A percentile compares a stretch with the other conserved stretches of the same genome.
These are phyloP conservation scores for Pleurotus citrinopileatus DNA, from an alignment of 768 basidiomycete species.

Conservation along the genomic window DNA sequence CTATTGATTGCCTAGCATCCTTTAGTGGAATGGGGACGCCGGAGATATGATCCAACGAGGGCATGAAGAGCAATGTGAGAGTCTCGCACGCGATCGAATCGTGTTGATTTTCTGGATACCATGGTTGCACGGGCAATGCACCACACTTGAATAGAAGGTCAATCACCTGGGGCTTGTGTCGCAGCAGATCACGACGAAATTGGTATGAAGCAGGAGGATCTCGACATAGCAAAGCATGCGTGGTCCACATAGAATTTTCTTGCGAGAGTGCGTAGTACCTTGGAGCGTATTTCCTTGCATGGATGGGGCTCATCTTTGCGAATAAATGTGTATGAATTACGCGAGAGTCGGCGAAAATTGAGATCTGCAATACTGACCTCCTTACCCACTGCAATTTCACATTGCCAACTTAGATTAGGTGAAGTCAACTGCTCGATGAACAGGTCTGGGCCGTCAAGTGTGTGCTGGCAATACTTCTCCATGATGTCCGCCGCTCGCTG, in stretches of 20 bases:
- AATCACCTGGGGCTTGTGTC: constrained; percentile 20
- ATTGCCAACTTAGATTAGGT: constrained; percentile 26
- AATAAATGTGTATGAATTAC: too few relatives aligned
- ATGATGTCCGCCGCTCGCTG: constrained; percentile 22
- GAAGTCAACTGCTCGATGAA: constrained; percentile 17
- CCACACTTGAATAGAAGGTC: constrained; percentile 25
- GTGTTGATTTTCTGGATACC: constrained; percentile 24
- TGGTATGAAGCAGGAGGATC: constrained; percentile 16
- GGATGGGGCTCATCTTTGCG: constrained; percentile 9
- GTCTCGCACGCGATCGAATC: constrained; percentile 22
- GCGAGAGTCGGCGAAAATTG: too few relatives aligned
- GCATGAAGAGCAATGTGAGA: constrained; percentile 21
- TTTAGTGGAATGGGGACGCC: constrained; percentile 17
- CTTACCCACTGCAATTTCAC: constrained; percentile 8
- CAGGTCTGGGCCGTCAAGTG: constrained; percentile 21
- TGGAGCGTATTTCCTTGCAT: constrained; percentile 19
- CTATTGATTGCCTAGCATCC: constrained; percentile 11
- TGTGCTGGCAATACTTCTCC: constrained; percentile 20
- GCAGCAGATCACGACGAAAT: constrained; percentile 15
- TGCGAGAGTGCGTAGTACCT: constrained; percentile 26
- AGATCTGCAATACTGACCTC: background rate
- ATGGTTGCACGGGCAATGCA: constrained; percentile 19
- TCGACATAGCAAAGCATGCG: constrained; percentile 18
- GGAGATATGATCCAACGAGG: constrained; percentile 18
- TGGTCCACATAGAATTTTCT: constrained; percentile 20